Evolutionary conservation across 2,329 filamentous ascomycete genomes (phyloP).

Genomic region (Fusarium sacchari): DNA sequence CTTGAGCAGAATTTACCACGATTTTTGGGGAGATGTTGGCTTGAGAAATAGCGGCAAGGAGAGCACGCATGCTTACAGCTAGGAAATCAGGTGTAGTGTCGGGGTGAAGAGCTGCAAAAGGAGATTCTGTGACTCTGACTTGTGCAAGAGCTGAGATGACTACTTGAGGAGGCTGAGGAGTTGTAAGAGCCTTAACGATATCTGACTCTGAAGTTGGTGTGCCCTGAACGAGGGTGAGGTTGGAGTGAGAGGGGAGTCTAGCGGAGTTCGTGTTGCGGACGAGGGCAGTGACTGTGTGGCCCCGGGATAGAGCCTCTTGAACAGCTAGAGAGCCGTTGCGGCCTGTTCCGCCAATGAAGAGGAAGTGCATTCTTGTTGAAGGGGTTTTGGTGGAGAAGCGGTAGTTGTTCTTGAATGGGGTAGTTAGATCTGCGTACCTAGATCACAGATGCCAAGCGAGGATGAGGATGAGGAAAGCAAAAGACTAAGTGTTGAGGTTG

Average conservation of each 20-base stretch:
- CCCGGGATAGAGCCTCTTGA: conserved; percentile 7
- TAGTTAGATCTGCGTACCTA: not conserved
- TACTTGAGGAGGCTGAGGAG: not conserved
- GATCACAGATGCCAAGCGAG: not conserved
- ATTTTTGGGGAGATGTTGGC: not conserved
- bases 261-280: conserved; percentile 2
- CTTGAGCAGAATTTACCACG: conserved; percentile 15
- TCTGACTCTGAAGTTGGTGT: conserved; percentile 19
- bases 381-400: not conserved
- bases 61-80: conserved; percentile 10
- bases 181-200: not conserved
- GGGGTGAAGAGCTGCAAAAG: conserved; percentile 7
- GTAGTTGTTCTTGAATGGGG: not conserved
- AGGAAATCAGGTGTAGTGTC: conserved; percentile 22
- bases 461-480: not conserved
- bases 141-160: conserved; percentile 20
- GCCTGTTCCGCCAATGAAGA: conserved; percentile 28
- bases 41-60: not conserved
- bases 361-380: conserved; percentile 21
- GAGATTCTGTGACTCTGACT: conserved; percentile 9
- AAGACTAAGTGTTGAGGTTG: not conserved
- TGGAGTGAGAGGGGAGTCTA: not conserved
- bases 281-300: conserved; percentile 21
- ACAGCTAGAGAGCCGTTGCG: conserved; percentile 26
- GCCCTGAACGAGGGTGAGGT: conserved; percentile 16